These are phyloP conservation scores for Fusarium anguioides DNA, from an alignment of 2,329 filamentous ascomycete species.

Conservation along the genomic window DNA sequence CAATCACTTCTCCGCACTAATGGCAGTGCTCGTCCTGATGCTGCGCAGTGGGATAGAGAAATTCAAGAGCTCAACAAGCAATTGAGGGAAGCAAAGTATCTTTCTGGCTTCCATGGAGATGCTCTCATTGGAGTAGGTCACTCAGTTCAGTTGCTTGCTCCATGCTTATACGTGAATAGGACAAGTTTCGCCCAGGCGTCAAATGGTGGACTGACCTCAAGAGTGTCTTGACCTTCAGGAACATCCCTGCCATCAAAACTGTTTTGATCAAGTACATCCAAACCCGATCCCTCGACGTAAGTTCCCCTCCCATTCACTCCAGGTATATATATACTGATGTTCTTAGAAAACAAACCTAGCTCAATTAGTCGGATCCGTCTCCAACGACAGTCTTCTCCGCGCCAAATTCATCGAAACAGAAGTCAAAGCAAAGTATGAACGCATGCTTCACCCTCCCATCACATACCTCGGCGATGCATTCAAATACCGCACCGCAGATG, in stretches of 20 bases:
- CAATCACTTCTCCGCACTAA: background rate
- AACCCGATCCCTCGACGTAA: background rate
- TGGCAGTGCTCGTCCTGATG: background rate
- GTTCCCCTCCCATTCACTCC: background rate
- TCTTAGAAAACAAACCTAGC: conserved; percentile 10
- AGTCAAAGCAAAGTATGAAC: conserved; percentile 5
- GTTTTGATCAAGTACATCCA: conserved; percentile 2
- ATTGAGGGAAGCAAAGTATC: background rate
- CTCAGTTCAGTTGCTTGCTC: background rate
- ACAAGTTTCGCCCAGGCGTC: background rate
- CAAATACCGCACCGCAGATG: conserved; percentile 45
- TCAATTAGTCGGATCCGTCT: background rate
- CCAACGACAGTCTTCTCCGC: conserved; percentile 1
- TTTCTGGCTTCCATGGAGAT: conserved; percentile 7
- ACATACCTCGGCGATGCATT: conserved; percentile 43
- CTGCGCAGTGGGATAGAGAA: background rate
- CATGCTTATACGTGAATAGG: background rate
- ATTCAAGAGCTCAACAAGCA: background rate
- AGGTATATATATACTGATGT: background rate
- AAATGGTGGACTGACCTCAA: background rate
- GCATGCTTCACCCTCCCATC: conserved; percentile 13
- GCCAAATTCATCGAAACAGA: conserved; percentile 6
- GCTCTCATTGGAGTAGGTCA: conserved; percentile 1
- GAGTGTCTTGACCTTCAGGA: background rate
- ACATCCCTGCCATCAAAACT: background rate